Base-by-base conservation (phyloP, 176 grass and related monocot species). In the Oryza meyeriana region DNA sequence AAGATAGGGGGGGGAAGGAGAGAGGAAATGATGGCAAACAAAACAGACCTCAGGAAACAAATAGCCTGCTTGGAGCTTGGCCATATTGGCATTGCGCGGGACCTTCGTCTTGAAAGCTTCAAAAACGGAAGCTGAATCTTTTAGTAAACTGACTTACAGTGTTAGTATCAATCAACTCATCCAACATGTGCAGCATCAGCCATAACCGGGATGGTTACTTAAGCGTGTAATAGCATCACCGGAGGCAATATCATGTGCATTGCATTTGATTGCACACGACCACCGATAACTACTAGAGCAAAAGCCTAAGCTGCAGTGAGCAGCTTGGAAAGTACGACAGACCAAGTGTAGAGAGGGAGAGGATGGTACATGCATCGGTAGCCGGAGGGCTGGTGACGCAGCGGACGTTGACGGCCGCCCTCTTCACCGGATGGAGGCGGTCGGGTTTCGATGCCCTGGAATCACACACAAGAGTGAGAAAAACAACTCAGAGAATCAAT, bases 71-170 rank as follows among this genome's bases (percentile, higher is more conserved):
- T 94, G 92, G 62, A 94, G 89, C 79, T 94, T 94, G 25, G 80
- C 89, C 89, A 94, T 94, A 57, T 91, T 68, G 0, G 71, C 68
- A 39, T 64, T 62, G 39, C 95, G 84, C 20, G 88, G 62, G 38
- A 98, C 95, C 58, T 86, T 98, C 1, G 92, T 98, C 76, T 80
- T 98, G 90, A 77, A 93, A 91, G 86, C 95, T 98, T 83, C 81
- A 79, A 14, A 65, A 88, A 4, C 2, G 3, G 81, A 27, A 29
- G 70, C 31, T 39, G 2, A 68, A 79, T 66, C 42, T 35, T 6
- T 85, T 32, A 85, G 50, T 8, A 75, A 50, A 52, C 40, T 4
- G 9, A 44, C 13, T 16, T 47, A 4, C 2, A 47, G 44, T 47
- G 13, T 47, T 4, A 17, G 13, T 10, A 20, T 20, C 22, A 71